Evolutionary conservation across 2,329 filamentous ascomycete genomes (phyloP).

Genomic region (Cladophialophora yegresii): DNA sequence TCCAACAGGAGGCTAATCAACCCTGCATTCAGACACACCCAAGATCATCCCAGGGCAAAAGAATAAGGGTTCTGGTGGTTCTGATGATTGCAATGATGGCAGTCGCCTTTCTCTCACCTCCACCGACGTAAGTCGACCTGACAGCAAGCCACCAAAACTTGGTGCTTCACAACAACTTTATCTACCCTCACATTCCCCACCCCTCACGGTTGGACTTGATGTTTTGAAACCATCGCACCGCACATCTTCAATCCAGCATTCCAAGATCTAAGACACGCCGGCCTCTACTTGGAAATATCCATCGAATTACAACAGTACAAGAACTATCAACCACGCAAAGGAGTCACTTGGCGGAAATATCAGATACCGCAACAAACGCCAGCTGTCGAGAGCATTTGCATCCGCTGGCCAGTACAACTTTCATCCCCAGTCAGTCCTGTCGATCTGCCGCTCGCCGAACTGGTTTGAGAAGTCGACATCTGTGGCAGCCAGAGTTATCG

Average conservation of each 20-base stretch:
- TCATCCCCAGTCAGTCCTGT: slow-evolving; percentile 24
- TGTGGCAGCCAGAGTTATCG: slow-evolving; percentile 23
- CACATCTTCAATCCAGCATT: slow-evolving; percentile 22
- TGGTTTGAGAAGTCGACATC: slow-evolving; percentile 26
- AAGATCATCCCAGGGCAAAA: slow-evolving; percentile 4
- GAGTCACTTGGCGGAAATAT: not conserved
- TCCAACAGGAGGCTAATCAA: slow-evolving; percentile 21
- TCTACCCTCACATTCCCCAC: slow-evolving; percentile 33
- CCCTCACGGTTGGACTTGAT: slow-evolving; percentile 15
- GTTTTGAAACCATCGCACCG: slow-evolving; percentile 20
- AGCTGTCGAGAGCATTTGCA: slow-evolving; percentile 14
- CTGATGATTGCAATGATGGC: slow-evolving; percentile 27
- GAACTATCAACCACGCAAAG: not conserved
- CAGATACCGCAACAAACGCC: slow-evolving; percentile 8
- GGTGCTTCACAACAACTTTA: slow-evolving; percentile 28
- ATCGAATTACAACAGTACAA: not conserved
- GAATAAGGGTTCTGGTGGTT: slow-evolving; percentile 6
- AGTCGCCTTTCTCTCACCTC: slow-evolving; percentile 16
- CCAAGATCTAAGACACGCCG: slow-evolving; percentile 18
- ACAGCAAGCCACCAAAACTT: slow-evolving; percentile 7
- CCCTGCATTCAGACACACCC: slow-evolving; percentile 21
- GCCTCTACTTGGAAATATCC: not conserved
- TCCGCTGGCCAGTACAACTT: slow-evolving; percentile 14
- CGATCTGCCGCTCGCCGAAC: slow-evolving; percentile 36
- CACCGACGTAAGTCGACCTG: slow-evolving; percentile 29